Percentiles rank a stretch among this genome's conserved stretches.
These are phyloP conservation scores for Nothophoma quercina DNA, from an alignment of 2,329 filamentous ascomycete species.

Conservation along the genomic window DNA sequence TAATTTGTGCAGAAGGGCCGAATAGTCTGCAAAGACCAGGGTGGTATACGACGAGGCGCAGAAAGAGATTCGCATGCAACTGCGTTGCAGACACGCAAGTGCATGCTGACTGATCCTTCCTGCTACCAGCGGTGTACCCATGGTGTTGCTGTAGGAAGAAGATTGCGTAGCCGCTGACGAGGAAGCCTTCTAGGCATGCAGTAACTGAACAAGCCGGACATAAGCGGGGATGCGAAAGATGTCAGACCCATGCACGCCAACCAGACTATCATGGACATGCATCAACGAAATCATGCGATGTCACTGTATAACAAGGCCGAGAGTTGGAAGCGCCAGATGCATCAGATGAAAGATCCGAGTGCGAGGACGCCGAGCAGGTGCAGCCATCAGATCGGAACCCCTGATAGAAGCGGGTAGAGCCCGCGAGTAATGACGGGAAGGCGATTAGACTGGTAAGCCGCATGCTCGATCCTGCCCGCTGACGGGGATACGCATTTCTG, in stretches of 20 bases:
- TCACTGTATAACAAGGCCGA: constrained; percentile 24
- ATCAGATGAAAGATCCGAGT: constrained; percentile 14
- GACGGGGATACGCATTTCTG: constrained; percentile 3
- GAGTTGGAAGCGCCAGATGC: constrained; percentile 24
- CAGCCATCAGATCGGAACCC: constrained; percentile 25
- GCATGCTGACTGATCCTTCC: neutral
- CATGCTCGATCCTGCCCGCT: constrained; percentile 8
- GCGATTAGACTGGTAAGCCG: constrained; percentile 19
- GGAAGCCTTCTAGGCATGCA: constrained; percentile 8
- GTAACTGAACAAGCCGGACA: constrained; percentile 25
- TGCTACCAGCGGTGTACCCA: neutral
- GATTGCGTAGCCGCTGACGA: constrained; percentile 14
- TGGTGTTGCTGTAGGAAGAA: neutral
- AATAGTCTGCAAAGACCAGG: constrained; percentile 2
- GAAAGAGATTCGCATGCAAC: neutral
- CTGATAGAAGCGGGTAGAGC: constrained; percentile 24
- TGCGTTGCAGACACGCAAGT: constrained; percentile 1
- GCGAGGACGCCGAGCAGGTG: constrained; percentile 20
- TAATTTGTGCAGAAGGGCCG: constrained; percentile 9
- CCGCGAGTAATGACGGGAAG: constrained; percentile 23
- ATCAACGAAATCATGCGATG: constrained; percentile 26
- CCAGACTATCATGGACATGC: constrained; percentile 30
- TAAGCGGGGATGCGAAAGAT: constrained; percentile 22
- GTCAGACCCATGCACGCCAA: constrained; percentile 20
- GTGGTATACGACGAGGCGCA: neutral